phyloP scores from a whole-genome alignment of 306 rosid genomes.

The Trifolium dubium region DNA sequence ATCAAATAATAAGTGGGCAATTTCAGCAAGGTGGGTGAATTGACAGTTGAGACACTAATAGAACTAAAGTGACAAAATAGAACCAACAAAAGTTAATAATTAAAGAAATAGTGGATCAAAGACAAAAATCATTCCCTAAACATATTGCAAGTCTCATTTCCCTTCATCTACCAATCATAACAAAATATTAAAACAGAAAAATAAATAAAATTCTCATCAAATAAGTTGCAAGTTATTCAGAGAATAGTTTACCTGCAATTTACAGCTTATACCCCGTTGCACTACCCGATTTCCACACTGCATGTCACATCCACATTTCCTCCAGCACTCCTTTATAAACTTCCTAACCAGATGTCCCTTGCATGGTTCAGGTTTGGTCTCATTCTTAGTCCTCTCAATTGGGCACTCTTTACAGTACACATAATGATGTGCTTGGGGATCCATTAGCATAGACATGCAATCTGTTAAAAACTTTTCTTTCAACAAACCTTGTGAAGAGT shows the following conservation, averaged over 20 bases:
- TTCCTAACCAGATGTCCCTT: constrained; percentile 77
- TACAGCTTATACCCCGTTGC: constrained; percentile 80
- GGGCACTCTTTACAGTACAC: constrained; percentile 83
- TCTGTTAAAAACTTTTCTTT: constrained; percentile 65
- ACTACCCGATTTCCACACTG: constrained; percentile 89
- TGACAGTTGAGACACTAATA: constrained; percentile 10
- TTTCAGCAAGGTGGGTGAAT: constrained; percentile 17
- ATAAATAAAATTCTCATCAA: constrained; percentile 21
- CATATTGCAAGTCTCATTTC: constrained; percentile 1
- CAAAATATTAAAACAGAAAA: constrained; percentile 22
- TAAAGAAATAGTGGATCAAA: constrained; percentile 1
- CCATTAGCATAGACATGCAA: constrained; percentile 53
- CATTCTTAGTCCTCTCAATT: constrained; percentile 64
- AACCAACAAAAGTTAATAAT: constrained; percentile 15
- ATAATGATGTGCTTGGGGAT: constrained; percentile 56
- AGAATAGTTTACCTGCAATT: constrained; percentile 73
- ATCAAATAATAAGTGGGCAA: not conserved
- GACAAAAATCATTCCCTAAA: constrained; percentile 15
- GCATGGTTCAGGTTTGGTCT: constrained; percentile 58
- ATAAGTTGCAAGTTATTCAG: constrained; percentile 26
- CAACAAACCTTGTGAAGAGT: constrained; percentile 67
- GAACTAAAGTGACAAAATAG: constrained; percentile 12
- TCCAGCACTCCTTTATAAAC: constrained; percentile 97
- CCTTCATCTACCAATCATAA: constrained; percentile 8
- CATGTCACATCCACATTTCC: constrained; percentile 90